Conservation (phyloP, 2,329 filamentous ascomycete species). For the Rhinocladiella mackenziei region DNA sequence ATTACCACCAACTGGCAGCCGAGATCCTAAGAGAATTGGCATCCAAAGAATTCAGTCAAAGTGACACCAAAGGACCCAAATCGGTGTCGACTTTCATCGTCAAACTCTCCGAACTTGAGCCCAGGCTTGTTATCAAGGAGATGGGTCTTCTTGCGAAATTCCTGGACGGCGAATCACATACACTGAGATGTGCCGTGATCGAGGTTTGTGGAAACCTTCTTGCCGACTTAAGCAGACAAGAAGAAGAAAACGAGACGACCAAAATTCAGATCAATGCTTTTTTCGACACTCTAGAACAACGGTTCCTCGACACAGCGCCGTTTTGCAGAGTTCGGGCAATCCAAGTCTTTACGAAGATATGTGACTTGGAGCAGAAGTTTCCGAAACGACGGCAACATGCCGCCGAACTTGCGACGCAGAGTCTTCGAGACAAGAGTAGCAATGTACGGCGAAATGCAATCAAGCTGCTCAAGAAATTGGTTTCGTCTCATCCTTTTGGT, state of each 20-base stretch:
- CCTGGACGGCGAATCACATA: conserved; percentile 94
- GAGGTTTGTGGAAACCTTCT: conserved; percentile 97
- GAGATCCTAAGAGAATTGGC: conserved; percentile 91
- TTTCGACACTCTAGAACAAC: conserved; percentile 92
- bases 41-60: conserved; percentile 97
- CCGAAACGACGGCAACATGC: conserved; percentile 85
- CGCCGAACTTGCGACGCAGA: conserved; percentile 80
- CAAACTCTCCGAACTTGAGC: conserved; percentile 86
- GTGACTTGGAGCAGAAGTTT: conserved; percentile 93
- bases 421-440: conserved; percentile 95
- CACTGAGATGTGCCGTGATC: conserved; percentile 85
- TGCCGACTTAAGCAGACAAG: conserved; percentile 80
- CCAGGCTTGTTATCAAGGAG: conserved; percentile 90
- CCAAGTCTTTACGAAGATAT: conserved; percentile 88
- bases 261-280: conserved; percentile 95
- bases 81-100: conserved; percentile 92
- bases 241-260: conserved; percentile 86
- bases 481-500: conserved; percentile 92
- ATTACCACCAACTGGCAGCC: conserved; percentile 90
- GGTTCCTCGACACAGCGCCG: conserved; percentile 93
- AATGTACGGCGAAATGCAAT: conserved; percentile 94
- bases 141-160: conserved; percentile 94
- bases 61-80: conserved; percentile 91
- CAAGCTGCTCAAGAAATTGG: conserved; percentile 79
- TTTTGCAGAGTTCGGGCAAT: conserved; percentile 90